Evolutionary conservation across 116 monocot genomes (phyloP), one percentile per base, ranked within the genome.

Genomic region (Dioscorea cayenensis): DNA sequence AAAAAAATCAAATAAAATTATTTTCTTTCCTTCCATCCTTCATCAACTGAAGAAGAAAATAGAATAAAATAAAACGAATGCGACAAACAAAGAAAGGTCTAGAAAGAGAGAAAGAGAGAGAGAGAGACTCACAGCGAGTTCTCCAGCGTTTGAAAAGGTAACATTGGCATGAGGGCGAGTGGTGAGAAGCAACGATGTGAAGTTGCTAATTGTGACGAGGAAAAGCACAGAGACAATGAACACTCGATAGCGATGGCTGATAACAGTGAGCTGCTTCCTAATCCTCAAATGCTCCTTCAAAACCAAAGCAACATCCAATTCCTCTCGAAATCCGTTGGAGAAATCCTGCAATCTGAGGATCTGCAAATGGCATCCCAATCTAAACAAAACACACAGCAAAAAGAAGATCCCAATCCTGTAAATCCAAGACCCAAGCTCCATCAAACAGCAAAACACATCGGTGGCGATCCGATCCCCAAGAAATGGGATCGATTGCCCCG

Each of bases 321-420:
- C 74, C 14, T 77, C 73, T 36, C 76, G 63, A 69, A 95, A 95
- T 38, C 73, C 75, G 12, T 66, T 67, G 0, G 77, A 81, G 43
- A 95, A 95, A 66, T 92, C 92, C 63, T 89, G 78, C 22, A 95
- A 82, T 32, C 95, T 72, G 25, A 92, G 85, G 58, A 95, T 91
- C 83, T 89, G 95, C 36, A 95, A 89, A 71, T 78, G 77, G 63
- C 95, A 95, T 12, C 82, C 89, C 37, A 92, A 83, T 36, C 87
- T 75, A 77, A 95, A 95, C 20, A 92, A 92, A 35, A 95, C 92
- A 77, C 92, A 92, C 20, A 81, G 78, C 22, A 92, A 69, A 78
- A 95, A 85, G 85, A 89, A 85, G 28, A 89, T 84, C 51, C 86
- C 80, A 1, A 80, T 86, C 13, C 94, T 74, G 76, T 95, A 95